Evolutionary conservation across 768 basidiomycete species (phyloP), one percentile per base, ranked within the genome.

Genomic region (Cystofilobasidium bisporidii): DNA sequence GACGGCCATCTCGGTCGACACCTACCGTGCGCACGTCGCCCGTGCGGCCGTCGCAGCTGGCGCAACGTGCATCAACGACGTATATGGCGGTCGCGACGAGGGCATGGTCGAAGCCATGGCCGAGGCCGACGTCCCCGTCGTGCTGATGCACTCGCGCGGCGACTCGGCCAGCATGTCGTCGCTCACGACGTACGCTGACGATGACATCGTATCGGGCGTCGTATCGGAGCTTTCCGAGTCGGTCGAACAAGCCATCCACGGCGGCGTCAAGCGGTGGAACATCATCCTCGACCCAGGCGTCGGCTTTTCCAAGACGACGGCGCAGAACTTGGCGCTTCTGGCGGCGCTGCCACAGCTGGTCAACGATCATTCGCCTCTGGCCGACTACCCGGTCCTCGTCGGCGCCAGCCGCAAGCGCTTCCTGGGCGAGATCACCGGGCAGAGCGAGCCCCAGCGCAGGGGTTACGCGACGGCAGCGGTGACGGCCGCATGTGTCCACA

Each of bases 61-160:
- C 0, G 94, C 90, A 12, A 89, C 86, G 72, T 88, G 89, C 74
- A 87, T 98, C 80, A 98, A 98, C 76, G 96, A 98, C 72, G 91
- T 97, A 65, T 82, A 85, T 0, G 92, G 78, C 3, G 79, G 92
- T 0, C 81, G 82, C 0, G 81, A 83, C 17, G 82, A 80, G 30
- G 78, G 80, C 63, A 88, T 94, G 88, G 84, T 86, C 63, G 68
- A 74, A n/a, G 75, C 85, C 30, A 85, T 86, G 33, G 81, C 85
- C 41, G 79, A 82, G 36, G 78, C 85, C 53, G 82, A 82, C 8
- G 87, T 87, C 0, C 93, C 92, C 0, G 86, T 92, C 59, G 79
- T 98, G 14, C 77, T 98, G 67, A 98, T 98, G 94, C 94, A 99
- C 76, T 91, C 90, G 0, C 81, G 92, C 4, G 92, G 90, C 0